phyloP scores from a whole-genome alignment of 345 rosid species.

The Brassica cretica region DNA sequence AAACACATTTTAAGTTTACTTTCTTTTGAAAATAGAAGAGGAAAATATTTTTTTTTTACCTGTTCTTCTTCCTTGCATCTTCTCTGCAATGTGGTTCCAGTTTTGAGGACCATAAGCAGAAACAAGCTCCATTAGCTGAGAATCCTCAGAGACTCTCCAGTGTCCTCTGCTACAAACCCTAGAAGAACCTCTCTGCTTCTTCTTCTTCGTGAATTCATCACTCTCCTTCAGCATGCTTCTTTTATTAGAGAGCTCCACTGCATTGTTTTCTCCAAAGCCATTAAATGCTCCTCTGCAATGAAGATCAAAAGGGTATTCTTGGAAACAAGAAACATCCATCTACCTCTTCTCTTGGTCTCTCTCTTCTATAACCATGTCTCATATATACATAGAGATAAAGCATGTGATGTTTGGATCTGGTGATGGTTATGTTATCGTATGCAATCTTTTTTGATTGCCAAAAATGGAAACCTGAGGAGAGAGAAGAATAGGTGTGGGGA shows the following conservation, averaged over 20 bases:
- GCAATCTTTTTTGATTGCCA: constrained; percentile 28
- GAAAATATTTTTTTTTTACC: constrained; percentile 44
- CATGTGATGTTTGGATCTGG: constrained; percentile 29
- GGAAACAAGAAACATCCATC: constrained; percentile 34
- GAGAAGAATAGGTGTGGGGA: constrained; percentile 21
- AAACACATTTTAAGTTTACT: constrained; percentile 1
- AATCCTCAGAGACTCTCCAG: constrained; percentile 37
- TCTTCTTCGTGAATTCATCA: constrained; percentile 46
- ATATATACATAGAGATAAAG: not conserved
- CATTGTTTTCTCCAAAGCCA: constrained; percentile 35
- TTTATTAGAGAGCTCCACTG: constrained; percentile 11
- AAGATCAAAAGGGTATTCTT: constrained; percentile 29
- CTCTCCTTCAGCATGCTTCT: constrained; percentile 15
- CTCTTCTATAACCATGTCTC: too few species aligned
- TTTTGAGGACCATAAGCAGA: constrained; percentile 79
- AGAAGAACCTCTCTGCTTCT: constrained; percentile 34
- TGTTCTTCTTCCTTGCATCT: constrained; percentile 87
- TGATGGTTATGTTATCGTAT: constrained; percentile 26
- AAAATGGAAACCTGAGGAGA: constrained; percentile 33
- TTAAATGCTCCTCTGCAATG: constrained; percentile 15
- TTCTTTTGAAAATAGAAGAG: not conserved
- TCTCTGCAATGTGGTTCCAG: constrained; percentile 86
- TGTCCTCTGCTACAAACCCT: constrained; percentile 36
- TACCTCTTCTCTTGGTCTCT: constrained; percentile 18
- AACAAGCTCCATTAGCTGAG: constrained; percentile 59